Evolutionary conservation across 192 early-diverging fungal species (phyloP).

Genomic region (Oehlia diaphana): DNA sequence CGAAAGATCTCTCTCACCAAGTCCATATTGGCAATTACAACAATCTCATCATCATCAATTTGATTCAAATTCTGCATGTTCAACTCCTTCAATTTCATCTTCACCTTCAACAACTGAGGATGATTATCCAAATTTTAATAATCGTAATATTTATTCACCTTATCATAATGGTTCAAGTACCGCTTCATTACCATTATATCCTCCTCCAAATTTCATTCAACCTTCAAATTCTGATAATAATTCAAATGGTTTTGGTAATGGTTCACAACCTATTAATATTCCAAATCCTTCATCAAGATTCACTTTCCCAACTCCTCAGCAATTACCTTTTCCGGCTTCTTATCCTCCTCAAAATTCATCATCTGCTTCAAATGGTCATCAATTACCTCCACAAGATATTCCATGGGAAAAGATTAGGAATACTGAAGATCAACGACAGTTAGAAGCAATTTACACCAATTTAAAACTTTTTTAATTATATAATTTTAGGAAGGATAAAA

Average conservation of each 20-base stretch:
- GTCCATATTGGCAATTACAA: conserved; percentile 20
- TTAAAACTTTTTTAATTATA: conserved; percentile 18
- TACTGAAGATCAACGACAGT: conserved; percentile 28
- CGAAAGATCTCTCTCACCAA: conserved; percentile 20
- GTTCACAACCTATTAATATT: conserved; percentile 28
- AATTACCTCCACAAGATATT: conserved; percentile 29
- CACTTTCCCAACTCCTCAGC: conserved; percentile 18
- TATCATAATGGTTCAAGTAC: background rate
- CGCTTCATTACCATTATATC: conserved; percentile 17
- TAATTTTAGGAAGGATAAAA: background rate
- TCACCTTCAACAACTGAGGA: conserved; percentile 30
- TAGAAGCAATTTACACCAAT: conserved; percentile 25
- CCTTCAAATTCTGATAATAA: background rate
- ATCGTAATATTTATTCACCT: conserved; percentile 2
- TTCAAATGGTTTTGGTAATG: background rate
- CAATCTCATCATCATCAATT: conserved; percentile 24
- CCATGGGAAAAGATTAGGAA: conserved; percentile 24
- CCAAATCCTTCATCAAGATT: conserved; percentile 15
- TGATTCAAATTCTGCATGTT: conserved; percentile 27
- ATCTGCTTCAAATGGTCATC: background rate
- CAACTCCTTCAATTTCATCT: conserved; percentile 27
- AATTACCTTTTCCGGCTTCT: conserved; percentile 16
- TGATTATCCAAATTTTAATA: conserved; percentile 8
- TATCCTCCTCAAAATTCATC: conserved; percentile 26
- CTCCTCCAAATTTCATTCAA: conserved; percentile 28